Base-by-base conservation (phyloP, 2,329 filamentous ascomycete genomes). In the Fusarium solani-melongenae region DNA sequence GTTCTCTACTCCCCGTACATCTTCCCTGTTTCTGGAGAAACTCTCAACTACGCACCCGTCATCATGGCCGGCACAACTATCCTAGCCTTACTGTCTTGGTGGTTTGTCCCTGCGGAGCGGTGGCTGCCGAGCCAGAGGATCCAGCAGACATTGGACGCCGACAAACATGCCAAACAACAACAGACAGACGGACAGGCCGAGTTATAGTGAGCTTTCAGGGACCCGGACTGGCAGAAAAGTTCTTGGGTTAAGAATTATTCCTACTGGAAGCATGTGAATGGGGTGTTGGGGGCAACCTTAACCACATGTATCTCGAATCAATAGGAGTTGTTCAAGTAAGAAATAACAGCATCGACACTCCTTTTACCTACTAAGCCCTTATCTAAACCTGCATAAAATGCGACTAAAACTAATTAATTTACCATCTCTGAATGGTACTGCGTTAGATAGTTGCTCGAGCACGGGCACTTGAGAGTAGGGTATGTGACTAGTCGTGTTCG, bases 61-160 rank as follows among this genome's bases (percentile, higher is more conserved):
- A 88, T 88, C 66, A 87, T 88, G 85, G 84, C 76, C 4, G 82
- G 79, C 2, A 85, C 87, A 5, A 88, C 86, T 0, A 83, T 88
- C 36, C 80, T 88, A 41, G 86, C 86, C 0, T 60, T 87, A 17
- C 64, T 86, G 24, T 86, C 85, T 10, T 87, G 85, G 82, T 85
- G 84, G 77, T 38, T 86, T n/a, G 84, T 85, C 69, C 85, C 86
- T 1, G 82, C 84, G 49, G 84, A 84, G 5, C 78, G 80, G 2
- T 88, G 86, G 85, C 75, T 88, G 53, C 86, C 86, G 1, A 81
- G 78, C 15, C 78, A 83, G 58, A 80, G 85, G 15, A 86, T 87
- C 53, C 80, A 84, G 63, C 81, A 84, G 36, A 79, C 79, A 1
- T 55, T 80, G 20, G 73, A 79, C 41, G 78, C 78, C 20, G 46